phyloP scores from a whole-genome alignment of 768 basidiomycete genomes.

The Lyophyllum decastes region DNA sequence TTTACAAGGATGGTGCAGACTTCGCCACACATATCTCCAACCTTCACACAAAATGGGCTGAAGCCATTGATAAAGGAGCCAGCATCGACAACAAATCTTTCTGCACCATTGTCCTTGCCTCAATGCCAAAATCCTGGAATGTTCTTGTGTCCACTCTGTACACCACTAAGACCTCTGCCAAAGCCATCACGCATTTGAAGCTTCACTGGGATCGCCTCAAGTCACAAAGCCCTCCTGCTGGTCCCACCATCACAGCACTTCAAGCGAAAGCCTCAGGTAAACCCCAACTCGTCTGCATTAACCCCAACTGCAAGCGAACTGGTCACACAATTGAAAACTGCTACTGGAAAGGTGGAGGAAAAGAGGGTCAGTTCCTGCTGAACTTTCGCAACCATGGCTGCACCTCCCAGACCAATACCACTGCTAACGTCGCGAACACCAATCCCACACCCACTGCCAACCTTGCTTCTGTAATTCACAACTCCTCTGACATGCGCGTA shows the following conservation, averaged over 20 bases:
- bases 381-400: slow-evolving; percentile 15
- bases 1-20: slow-evolving; percentile 10
- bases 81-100: slow-evolving; percentile 16
- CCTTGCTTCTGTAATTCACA: no score
- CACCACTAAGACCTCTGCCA: slow-evolving; percentile 1
- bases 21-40: slow-evolving; percentile 15
- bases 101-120: slow-evolving; percentile 16
- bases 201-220: background rate
- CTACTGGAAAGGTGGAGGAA: slow-evolving; percentile 35
- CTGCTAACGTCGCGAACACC: background rate
- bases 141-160: slow-evolving; percentile 4
- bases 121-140: slow-evolving; percentile 21
- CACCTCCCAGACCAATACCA: background rate
- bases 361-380: slow-evolving; percentile 34
- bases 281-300: slow-evolving; percentile 8
- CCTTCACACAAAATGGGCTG: slow-evolving; percentile 15
- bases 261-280: background rate
- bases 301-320: slow-evolving; percentile 23
- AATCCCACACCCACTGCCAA: no score
- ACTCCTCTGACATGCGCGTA: background rate
- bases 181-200: background rate
- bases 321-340: slow-evolving; percentile 29
- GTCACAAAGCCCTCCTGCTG: background rate
- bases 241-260: background rate
- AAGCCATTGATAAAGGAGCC: slow-evolving; percentile 19